These are phyloP conservation scores for Cordyceps javanica DNA, from an alignment of 2,329 filamentous ascomycete genomes.

Conservation along the genomic window DNA sequence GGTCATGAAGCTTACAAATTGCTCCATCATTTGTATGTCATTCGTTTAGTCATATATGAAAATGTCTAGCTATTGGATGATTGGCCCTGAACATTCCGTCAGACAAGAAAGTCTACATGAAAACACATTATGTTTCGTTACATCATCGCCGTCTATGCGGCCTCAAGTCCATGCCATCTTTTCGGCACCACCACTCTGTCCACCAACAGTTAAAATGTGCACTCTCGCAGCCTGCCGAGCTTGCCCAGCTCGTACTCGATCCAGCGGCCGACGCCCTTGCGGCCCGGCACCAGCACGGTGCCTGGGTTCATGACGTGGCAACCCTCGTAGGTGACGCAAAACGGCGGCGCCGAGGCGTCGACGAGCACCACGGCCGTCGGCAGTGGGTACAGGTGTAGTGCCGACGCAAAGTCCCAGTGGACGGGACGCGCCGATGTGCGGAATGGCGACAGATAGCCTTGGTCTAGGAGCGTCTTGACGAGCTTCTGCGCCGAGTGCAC, in stretches of 20 bases:
- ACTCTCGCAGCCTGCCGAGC: constrained; percentile 58
- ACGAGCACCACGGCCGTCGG: constrained; percentile 78
- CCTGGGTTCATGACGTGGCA: constrained; percentile 96
- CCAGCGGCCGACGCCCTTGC: constrained; percentile 69
- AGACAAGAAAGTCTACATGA: too few relatives aligned
- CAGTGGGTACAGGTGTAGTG: constrained; percentile 79
- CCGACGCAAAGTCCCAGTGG: constrained; percentile 78
- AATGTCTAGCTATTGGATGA: too few relatives aligned
- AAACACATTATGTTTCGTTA: too few relatives aligned
- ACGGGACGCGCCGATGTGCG: constrained; percentile 71
- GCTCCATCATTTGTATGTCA: too few relatives aligned
- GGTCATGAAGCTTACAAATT: too few relatives aligned
- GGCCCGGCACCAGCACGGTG: constrained; percentile 61
- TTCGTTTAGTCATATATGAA: too few relatives aligned
- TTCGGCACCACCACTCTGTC: too few relatives aligned
- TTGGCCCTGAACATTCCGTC: too few relatives aligned
- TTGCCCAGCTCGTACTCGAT: constrained; percentile 74
- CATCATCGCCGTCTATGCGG: too few relatives aligned
- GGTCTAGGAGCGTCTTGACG: constrained; percentile 86
- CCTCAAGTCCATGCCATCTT: too few relatives aligned
- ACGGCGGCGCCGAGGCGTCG: constrained; percentile 74
- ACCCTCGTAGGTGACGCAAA: constrained; percentile 86
- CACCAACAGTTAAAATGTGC: constrained; percentile 52
- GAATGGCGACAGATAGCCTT: constrained; percentile 85
- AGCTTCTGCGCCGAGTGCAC: constrained; percentile 63